A percentile compares a stretch with the other conserved stretches of the same genome.
Evolutionary conservation across 331 rosid species (phyloP).

Genomic region (Quercus phellos): DNA sequence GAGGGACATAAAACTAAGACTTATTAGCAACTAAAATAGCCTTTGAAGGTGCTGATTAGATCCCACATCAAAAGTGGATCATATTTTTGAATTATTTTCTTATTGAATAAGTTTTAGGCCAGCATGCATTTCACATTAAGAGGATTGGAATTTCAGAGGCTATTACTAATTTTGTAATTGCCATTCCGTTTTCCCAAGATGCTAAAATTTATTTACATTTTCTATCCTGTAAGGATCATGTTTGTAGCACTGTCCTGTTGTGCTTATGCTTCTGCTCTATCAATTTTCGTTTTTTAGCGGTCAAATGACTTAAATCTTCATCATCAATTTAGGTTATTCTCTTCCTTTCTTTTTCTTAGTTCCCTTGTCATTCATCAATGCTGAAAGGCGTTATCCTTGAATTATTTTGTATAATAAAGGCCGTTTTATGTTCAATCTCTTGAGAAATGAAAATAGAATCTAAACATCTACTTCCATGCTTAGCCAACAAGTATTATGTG

Average conservation of each 20-base stretch:
- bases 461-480: not conserved
- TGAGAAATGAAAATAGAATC: not conserved
- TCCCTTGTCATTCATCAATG: too few species aligned
- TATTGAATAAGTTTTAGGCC: not conserved
- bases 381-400: not conserved
- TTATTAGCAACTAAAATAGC: too few species aligned
- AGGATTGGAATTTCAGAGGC: not conserved
- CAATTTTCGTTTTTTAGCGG: not conserved
- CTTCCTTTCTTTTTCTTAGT: too few species aligned
- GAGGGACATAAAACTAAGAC: too few species aligned
- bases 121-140: not conserved
- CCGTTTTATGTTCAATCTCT: not conserved
- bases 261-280: not conserved
- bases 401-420: not conserved
- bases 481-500: not conserved
- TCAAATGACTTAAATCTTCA: too few species aligned
- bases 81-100: too few species aligned
- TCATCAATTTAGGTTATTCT: too few species aligned
- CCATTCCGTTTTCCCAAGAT: too few species aligned
- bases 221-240: not conserved
- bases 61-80: too few species aligned
- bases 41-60: too few species aligned
- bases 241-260: not conserved
- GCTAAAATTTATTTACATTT: too few species aligned
- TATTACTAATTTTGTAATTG: too few species aligned